These are phyloP conservation scores for Colletotrichum cuscutae DNA, from an alignment of 2,329 filamentous ascomycete genomes.

Conservation along the genomic window DNA sequence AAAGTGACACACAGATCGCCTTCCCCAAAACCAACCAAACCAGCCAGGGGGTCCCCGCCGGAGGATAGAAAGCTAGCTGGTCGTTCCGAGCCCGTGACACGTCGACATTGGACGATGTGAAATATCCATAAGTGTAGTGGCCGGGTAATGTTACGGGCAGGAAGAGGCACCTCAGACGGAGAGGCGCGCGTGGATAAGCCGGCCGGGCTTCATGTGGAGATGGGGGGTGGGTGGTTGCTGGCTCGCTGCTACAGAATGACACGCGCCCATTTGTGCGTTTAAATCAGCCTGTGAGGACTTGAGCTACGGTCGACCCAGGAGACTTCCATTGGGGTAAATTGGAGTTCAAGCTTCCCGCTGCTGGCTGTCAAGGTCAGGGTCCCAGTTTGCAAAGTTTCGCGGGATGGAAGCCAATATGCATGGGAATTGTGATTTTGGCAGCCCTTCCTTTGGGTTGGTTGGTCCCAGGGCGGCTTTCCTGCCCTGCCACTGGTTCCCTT, in stretches of 20 bases:
- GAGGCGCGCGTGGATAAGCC: not conserved
- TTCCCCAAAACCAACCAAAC: constrained; percentile 1
- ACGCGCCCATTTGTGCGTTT: constrained; percentile 37
- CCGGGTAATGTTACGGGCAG: constrained; percentile 16
- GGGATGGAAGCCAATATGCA: not conserved
- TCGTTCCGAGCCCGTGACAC: not conserved
- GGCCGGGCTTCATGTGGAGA: not conserved
- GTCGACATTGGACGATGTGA: not conserved
- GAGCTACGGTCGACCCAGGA: constrained; percentile 4
- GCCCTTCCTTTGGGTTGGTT: not conserved
- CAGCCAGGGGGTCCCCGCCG: constrained; percentile 16
- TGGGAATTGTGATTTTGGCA: not conserved
- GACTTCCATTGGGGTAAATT: constrained; percentile 16
- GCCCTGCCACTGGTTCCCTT: constrained; percentile 23
- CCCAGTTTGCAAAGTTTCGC: constrained; percentile 4
- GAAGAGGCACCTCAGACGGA: not conserved
- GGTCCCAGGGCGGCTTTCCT: constrained; percentile 23
- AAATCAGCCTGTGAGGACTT: constrained; percentile 19
- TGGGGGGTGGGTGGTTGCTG: not conserved
- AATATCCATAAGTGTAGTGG: constrained; percentile 23
- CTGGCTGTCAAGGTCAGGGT: not conserved
- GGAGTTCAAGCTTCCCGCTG: constrained; percentile 4
- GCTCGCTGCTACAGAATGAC: constrained; percentile 6
- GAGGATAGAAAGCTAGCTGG: not conserved
- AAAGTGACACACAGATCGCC: constrained; percentile 25